A percentile compares a stretch with the other conserved stretches of the same genome.
Evolutionary conservation across 2,329 filamentous ascomycete species (phyloP).

Genomic region (Diaporthe nobilis): DNA sequence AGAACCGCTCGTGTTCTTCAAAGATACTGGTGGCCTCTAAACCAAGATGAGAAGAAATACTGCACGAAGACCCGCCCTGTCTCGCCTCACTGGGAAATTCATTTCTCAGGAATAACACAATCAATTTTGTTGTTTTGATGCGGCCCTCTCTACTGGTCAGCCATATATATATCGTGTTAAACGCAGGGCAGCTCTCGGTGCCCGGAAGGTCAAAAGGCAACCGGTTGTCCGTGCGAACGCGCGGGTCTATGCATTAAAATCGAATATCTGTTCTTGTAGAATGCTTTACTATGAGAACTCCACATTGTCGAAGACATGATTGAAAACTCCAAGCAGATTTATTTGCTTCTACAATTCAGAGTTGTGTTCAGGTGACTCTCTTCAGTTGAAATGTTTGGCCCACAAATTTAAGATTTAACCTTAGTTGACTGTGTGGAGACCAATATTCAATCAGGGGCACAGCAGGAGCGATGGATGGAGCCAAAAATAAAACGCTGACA

Average conservation of each 20-base stretch:
- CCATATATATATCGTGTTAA: not conserved
- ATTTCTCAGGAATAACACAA: not conserved
- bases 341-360: not conserved
- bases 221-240: not conserved
- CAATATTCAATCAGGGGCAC: not conserved
- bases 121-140: not conserved
- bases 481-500: not conserved
- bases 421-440: not conserved
- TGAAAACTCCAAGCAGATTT: too few relatives aligned
- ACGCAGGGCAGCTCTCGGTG: not conserved
- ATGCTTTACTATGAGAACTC: too few relatives aligned
- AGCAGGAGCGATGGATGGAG: not conserved
- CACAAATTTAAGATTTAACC: slow-evolving; percentile 16
- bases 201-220: not conserved
- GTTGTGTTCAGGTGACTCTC: not conserved
- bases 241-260: not conserved
- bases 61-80: not conserved
- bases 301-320: not conserved
- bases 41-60: not conserved
- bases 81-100: not conserved
- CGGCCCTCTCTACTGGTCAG: not conserved
- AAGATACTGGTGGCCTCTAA: not conserved
- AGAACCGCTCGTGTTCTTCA: not conserved
- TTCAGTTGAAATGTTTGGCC: not conserved
- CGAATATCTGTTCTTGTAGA: not conserved